phyloP scores from a whole-genome alignment of 306 rosid genomes.

The Vigna trinervia region DNA sequence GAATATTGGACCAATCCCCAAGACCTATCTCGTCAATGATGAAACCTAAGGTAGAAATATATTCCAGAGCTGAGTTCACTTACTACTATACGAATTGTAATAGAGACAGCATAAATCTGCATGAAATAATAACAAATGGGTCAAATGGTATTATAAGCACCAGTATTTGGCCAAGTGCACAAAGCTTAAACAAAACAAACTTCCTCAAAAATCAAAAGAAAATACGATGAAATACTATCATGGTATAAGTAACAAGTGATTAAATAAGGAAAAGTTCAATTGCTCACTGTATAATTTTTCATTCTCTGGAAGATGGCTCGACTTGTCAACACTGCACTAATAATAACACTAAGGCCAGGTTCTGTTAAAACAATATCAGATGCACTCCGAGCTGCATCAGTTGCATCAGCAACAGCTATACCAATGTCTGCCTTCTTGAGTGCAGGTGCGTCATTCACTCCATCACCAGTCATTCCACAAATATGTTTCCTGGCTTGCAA shows the following conservation, averaged over 20 bases:
- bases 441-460: slow-evolving; percentile 96
- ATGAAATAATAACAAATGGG: slow-evolving; percentile 35
- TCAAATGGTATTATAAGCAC: slow-evolving; percentile 32
- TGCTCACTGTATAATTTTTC: slow-evolving; percentile 91
- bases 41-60: slow-evolving; percentile 3
- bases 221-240: not conserved
- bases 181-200: slow-evolving; percentile 18
- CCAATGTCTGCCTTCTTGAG: slow-evolving; percentile 95
- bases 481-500: slow-evolving; percentile 94
- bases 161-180: not conserved
- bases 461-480: slow-evolving; percentile 96
- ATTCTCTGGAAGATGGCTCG: slow-evolving; percentile 93
- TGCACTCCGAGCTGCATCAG: slow-evolving; percentile 97
- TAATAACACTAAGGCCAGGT: slow-evolving; percentile 94
- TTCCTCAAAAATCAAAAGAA: not conserved
- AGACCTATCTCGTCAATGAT: slow-evolving; percentile 16
- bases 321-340: slow-evolving; percentile 93
- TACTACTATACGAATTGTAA: slow-evolving; percentile 94
- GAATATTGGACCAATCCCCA: slow-evolving; percentile 13
- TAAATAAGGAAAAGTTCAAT: not conserved
- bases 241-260: slow-evolving; percentile 11
- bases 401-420: slow-evolving; percentile 95
- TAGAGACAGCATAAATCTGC: slow-evolving; percentile 95
- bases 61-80: slow-evolving; percentile 42
- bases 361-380: slow-evolving; percentile 93